Conservation (phyloP, 176 grass and related monocot genomes). For the Poa annua region DNA sequence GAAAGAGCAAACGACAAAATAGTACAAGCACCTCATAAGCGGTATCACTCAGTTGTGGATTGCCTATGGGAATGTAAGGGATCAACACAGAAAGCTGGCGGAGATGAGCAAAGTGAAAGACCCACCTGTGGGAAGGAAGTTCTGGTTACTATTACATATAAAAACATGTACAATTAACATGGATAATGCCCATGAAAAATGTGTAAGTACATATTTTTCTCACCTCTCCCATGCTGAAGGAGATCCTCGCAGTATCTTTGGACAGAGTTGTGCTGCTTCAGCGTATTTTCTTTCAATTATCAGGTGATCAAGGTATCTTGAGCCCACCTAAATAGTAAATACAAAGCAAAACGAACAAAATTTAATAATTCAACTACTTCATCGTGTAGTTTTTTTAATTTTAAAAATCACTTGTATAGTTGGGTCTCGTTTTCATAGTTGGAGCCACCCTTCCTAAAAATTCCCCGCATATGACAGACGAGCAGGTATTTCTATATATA, state of each 20-base stretch:
- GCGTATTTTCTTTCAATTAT: conserved; percentile 96
- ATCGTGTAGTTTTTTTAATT: not conserved
- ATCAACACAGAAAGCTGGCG: conserved; percentile 95
- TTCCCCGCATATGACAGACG: not conserved
- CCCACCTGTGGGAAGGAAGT: conserved; percentile 68
- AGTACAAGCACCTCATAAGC: conserved; percentile 77
- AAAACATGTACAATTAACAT: conserved; percentile 37
- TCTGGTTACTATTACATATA: conserved; percentile 38
- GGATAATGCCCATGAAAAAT: conserved; percentile 28
- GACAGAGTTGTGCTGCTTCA: conserved; percentile 89
- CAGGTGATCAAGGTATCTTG: conserved; percentile 95
- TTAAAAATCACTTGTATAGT: conserved; percentile 17
- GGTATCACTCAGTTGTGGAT: conserved; percentile 92
- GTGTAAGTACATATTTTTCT: conserved; percentile 44
- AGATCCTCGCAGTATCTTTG: conserved; percentile 85
- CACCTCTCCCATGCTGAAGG: conserved; percentile 97
- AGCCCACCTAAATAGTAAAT: conserved; percentile 87
- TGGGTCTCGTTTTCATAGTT: conserved; percentile 10
- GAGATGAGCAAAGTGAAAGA: conserved; percentile 97
- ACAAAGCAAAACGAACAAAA: conserved; percentile 42
- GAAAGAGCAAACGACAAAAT: conserved; percentile 18
- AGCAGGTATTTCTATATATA: conserved; percentile 1
- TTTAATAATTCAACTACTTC: conserved; percentile 25
- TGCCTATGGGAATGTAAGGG: conserved; percentile 93
- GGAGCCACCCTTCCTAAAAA: not conserved